Evolutionary conservation across 1,284 basidiomycete species (phyloP).

Genomic region (Termitomyces sp.): DNA sequence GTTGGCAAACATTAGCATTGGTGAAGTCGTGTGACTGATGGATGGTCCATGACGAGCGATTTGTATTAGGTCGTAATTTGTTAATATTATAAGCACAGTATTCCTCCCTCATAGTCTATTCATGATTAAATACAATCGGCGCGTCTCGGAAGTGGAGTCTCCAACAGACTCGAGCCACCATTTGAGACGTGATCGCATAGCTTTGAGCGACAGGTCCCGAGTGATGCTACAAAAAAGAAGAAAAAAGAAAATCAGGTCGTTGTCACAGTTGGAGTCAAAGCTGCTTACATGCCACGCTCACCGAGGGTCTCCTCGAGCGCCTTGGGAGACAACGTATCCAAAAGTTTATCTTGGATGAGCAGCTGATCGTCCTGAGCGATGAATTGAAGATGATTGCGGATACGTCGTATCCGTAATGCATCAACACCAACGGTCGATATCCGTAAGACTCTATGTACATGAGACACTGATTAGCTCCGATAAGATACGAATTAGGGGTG

Average conservation of each 20-base stretch:
- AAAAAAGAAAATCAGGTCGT: neutral
- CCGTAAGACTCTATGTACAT: constrained; percentile 51
- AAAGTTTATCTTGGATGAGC: constrained; percentile 46
- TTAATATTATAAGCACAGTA: constrained; percentile 10
- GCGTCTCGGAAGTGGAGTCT: constrained; percentile 26
- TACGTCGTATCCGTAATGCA: constrained; percentile 46
- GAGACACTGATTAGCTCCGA: constrained; percentile 3
- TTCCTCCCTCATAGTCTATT: constrained; percentile 23
- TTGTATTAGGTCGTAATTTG: constrained; percentile 12
- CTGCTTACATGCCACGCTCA: constrained; percentile 70
- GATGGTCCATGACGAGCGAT: constrained; percentile 1
- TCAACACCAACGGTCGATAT: constrained; percentile 55
- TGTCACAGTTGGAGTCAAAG: neutral
- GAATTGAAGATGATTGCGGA: constrained; percentile 50
- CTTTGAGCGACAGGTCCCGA: constrained; percentile 33
- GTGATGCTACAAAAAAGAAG: constrained; percentile 33
- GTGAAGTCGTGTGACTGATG: constrained; percentile 29
- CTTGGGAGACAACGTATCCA: constrained; percentile 40
- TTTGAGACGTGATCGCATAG: constrained; percentile 43
- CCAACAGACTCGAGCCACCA: constrained; percentile 58
- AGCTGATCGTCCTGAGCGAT: constrained; percentile 58
- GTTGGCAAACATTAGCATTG: constrained; percentile 61
- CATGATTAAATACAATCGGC: constrained; percentile 20
- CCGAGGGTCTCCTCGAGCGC: constrained; percentile 60
- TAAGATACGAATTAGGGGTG: constrained; percentile 1